Evolutionary conservation across 176 grass and related monocot species (phyloP).

Genomic region (Tillandsia fasciculata): DNA sequence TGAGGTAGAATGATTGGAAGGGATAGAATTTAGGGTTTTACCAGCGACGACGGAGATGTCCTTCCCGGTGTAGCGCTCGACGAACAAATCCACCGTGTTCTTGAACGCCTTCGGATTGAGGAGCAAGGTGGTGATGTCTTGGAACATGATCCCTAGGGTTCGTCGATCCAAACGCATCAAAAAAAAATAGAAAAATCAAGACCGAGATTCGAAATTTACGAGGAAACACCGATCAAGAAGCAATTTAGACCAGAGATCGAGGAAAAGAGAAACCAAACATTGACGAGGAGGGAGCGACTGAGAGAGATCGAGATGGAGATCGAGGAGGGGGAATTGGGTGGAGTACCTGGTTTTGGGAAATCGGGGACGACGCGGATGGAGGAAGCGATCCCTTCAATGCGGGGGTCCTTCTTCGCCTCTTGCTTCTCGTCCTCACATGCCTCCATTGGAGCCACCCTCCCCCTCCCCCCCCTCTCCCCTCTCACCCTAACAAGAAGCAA

Average conservation of each 20-base stretch:
- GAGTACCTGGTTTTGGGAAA: constrained; percentile 83
- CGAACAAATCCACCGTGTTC: constrained; percentile 46
- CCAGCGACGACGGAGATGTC: constrained; percentile 46
- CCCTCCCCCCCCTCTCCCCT: constrained; percentile 8
- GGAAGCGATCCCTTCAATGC: constrained; percentile 62
- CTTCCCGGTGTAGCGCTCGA: constrained; percentile 39
- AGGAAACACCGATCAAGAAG: neutral
- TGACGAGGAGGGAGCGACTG: neutral
- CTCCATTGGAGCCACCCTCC: constrained; percentile 10
- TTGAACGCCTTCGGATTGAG: constrained; percentile 44
- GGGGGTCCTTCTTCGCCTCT: constrained; percentile 39
- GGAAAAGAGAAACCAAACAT: neutral
- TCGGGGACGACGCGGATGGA: constrained; percentile 89
- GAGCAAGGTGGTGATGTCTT: constrained; percentile 56
- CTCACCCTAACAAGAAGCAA: neutral
- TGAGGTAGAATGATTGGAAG: neutral
- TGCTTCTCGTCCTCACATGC: neutral
- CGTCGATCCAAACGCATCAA: neutral
- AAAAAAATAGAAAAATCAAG: neutral
- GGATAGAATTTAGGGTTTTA: constrained; percentile 10
- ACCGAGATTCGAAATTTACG: neutral
- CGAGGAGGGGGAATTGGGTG: neutral
- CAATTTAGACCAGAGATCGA: neutral
- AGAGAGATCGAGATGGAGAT: neutral
- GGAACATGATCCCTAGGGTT: constrained; percentile 55